Evolutionary conservation across 73 alveolate species (phyloP).

Genomic region (Tetrahymena elliotti): DNA sequence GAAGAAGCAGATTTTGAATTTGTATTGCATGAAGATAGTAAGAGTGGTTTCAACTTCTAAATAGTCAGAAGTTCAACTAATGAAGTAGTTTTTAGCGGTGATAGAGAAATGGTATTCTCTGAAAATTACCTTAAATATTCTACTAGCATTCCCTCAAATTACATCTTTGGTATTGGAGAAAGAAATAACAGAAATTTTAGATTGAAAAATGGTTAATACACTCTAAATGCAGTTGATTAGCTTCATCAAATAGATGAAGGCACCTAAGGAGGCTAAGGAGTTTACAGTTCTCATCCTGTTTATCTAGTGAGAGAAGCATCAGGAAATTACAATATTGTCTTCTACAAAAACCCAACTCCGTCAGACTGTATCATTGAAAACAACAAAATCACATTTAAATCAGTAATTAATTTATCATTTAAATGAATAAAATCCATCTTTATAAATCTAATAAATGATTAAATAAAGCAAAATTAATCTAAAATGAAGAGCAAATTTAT

Average conservation of each 20-base stretch:
- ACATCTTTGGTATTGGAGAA: constrained; percentile 92
- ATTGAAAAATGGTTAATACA: constrained; percentile 75
- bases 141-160: constrained; percentile 5
- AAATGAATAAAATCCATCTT: background rate
- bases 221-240: constrained; percentile 78
- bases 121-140: background rate
- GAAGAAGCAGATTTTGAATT: background rate
- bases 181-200: constrained; percentile 67
- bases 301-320: constrained; percentile 55
- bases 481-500: too few relatives aligned
- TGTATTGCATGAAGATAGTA: background rate
- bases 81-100: background rate
- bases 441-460: too few relatives aligned
- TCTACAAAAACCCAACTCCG: constrained; percentile 20
- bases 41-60: background rate
- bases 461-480: too few relatives aligned
- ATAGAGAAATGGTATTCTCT: background rate
- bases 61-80: background rate
- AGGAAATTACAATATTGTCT: constrained; percentile 20
- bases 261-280: constrained; percentile 80
- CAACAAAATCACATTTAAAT: constrained; percentile 10
- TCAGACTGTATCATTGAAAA: constrained; percentile 4
- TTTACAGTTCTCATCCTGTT: constrained; percentile 89
- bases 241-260: constrained; percentile 77
- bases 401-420: background rate